phyloP scores from a whole-genome alignment of 176 grass and related monocot genomes.

The Aegilops tauschii region DNA sequence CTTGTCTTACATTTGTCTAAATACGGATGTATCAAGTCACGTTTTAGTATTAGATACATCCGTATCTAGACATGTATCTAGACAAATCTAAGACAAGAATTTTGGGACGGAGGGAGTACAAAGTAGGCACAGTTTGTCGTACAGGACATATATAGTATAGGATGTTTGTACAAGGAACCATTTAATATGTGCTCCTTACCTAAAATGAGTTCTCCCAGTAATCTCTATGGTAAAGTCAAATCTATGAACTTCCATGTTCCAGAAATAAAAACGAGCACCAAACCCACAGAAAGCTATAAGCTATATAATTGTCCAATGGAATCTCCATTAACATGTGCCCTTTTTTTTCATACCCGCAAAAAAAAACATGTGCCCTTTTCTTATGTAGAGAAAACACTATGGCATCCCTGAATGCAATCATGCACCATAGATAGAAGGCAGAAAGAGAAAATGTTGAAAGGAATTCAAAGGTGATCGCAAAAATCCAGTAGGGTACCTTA shows the following conservation, averaged over 20 bases:
- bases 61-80: too few relatives aligned
- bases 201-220: neutral
- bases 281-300: neutral
- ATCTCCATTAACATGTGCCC: neutral
- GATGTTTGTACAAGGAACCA: neutral
- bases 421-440: neutral
- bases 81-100: too few relatives aligned
- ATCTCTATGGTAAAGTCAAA: neutral
- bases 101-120: neutral
- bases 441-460: neutral
- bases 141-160: neutral
- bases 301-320: neutral
- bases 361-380: neutral
- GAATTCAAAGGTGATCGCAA: neutral
- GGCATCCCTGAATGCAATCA: neutral
- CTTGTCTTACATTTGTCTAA: too few relatives aligned
- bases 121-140: neutral
- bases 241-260: neutral
- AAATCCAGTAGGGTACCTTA: constrained; percentile 37
- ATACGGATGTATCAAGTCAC: too few relatives aligned
- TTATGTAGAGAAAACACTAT: neutral
- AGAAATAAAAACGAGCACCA: constrained; percentile 10
- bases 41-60: too few relatives aligned
- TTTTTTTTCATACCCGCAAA: neutral
- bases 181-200: neutral